Conservation (phyloP, 805 yeast genomes). For the Zygosaccharomyces pseudorouxii region DNA sequence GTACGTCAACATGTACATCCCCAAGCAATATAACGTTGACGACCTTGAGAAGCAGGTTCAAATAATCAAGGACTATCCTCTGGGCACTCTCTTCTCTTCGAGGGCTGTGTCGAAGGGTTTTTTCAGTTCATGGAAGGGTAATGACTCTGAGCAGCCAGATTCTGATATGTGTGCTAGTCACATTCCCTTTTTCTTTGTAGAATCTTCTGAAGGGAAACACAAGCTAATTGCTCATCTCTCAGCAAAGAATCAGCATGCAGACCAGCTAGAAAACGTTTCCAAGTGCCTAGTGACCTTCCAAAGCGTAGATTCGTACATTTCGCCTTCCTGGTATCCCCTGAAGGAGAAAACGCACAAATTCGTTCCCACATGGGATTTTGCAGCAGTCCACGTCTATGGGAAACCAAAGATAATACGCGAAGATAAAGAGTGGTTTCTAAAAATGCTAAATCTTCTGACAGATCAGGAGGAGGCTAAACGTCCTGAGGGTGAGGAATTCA, state of each 20-base stretch:
- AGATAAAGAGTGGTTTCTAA: conserved; percentile 42
- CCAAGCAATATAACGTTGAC: conserved; percentile 22
- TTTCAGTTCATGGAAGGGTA: conserved; percentile 10
- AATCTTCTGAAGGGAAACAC: conserved; percentile 35
- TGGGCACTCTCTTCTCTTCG: conserved; percentile 47
- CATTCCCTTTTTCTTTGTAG: conserved; percentile 47
- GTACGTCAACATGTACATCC: conserved; percentile 27
- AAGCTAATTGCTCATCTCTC: conserved; percentile 54
- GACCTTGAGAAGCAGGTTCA: conserved; percentile 39
- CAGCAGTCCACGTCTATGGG: conserved; percentile 1
- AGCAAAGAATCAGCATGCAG: conserved; percentile 36
- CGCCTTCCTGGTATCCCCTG: conserved; percentile 56
- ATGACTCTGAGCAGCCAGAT: conserved; percentile 23
- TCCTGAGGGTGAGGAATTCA: conserved; percentile 20
- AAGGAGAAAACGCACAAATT: conserved; percentile 53
- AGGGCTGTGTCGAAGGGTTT: conserved; percentile 12
- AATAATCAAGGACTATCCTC: conserved; percentile 45
- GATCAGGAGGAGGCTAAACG: conserved; percentile 41
- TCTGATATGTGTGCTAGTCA: conserved; percentile 50
- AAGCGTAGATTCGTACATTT: conserved; percentile 47
- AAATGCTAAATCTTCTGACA: conserved; percentile 43
- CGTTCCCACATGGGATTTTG: conserved; percentile 51
- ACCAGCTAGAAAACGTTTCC: conserved; percentile 31
- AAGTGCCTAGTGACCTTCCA: conserved; percentile 51
- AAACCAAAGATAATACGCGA: conserved; percentile 39